Conservation (phyloP, 169 alveolate species). For the Perkinsus olseni region DNA sequence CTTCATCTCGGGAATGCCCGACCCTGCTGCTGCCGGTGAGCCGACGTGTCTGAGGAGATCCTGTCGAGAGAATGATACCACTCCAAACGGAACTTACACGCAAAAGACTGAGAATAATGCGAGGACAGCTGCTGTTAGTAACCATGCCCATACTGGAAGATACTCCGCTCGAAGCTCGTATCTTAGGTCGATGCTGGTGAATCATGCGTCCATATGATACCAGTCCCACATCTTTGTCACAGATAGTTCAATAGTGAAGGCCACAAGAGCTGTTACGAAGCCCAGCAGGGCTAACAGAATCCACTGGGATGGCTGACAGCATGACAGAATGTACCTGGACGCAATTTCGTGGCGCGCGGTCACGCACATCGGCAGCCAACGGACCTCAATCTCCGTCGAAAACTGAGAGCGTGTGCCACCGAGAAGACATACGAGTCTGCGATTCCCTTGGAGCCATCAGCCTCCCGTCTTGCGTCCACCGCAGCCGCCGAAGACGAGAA, state of each 20-base stretch:
- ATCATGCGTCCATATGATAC: not conserved
- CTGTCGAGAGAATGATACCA: not conserved
- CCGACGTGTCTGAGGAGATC: not conserved
- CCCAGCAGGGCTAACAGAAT: constrained; percentile 49
- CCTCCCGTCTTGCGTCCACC: not conserved
- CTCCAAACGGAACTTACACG: not conserved
- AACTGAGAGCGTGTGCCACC: not conserved
- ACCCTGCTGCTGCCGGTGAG: constrained; percentile 35
- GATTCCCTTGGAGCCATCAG: not conserved
- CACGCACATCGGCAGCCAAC: not conserved
- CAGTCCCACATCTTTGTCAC: not conserved
- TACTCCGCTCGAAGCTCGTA: not conserved
- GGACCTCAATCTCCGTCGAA: not conserved
- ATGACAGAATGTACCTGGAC: not conserved
- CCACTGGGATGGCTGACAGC: constrained; percentile 44
- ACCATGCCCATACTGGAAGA: not conserved
- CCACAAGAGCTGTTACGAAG: constrained; percentile 41
- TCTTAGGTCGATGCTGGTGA: not conserved
- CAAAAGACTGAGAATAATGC: not conserved
- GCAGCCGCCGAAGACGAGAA: not conserved
- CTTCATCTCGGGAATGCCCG: constrained; percentile 71
- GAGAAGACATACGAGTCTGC: not conserved
- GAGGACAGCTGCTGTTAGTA: not conserved
- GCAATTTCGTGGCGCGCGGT: not conserved
- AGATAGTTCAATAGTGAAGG: constrained; percentile 21